These are phyloP conservation scores for Pseudogymnoascus destructans DNA, from an alignment of 2,329 filamentous ascomycete genomes.

Conservation along the genomic window DNA sequence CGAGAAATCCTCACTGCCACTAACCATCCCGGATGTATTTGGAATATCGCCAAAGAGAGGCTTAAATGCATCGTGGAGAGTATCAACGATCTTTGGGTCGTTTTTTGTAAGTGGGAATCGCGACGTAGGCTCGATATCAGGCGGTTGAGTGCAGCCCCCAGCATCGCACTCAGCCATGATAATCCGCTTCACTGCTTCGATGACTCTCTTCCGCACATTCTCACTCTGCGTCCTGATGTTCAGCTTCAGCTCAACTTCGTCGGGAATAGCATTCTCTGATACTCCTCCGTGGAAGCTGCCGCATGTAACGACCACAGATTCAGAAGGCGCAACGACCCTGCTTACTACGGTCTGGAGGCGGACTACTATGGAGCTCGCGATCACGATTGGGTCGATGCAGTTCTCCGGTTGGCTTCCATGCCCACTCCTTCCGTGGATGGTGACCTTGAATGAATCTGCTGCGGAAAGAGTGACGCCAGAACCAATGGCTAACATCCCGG, in stretches of 20 bases:
- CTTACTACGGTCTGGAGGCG: conserved; percentile 46
- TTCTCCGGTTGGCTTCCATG: conserved; percentile 44
- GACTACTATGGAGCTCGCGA: conserved; percentile 42
- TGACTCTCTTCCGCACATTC: conserved; percentile 29
- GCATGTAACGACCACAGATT: conserved; percentile 45
- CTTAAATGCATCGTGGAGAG: background rate
- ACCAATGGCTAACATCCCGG: background rate
- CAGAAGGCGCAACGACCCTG: conserved; percentile 39
- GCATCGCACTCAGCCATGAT: conserved; percentile 43
- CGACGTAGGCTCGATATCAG: background rate
- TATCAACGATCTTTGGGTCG: background rate
- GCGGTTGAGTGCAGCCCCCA: background rate
- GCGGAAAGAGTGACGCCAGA: conserved; percentile 29
- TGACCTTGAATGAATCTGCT: conserved; percentile 36
- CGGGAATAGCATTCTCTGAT: conserved; percentile 47
- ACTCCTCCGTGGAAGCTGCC: conserved; percentile 45
- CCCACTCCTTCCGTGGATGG: conserved; percentile 43
- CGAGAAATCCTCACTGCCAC: conserved; percentile 20
- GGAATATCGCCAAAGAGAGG: background rate
- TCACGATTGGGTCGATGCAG: conserved; percentile 44
- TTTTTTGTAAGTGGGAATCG: conserved; percentile 4
- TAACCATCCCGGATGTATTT: background rate
- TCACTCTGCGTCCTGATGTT: conserved; percentile 38
- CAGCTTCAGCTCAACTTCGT: conserved; percentile 39
- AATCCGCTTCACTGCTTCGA: conserved; percentile 34